Conservation (phyloP, 176 grass and related monocot genomes). For the Bonia amplexicaulis region DNA sequence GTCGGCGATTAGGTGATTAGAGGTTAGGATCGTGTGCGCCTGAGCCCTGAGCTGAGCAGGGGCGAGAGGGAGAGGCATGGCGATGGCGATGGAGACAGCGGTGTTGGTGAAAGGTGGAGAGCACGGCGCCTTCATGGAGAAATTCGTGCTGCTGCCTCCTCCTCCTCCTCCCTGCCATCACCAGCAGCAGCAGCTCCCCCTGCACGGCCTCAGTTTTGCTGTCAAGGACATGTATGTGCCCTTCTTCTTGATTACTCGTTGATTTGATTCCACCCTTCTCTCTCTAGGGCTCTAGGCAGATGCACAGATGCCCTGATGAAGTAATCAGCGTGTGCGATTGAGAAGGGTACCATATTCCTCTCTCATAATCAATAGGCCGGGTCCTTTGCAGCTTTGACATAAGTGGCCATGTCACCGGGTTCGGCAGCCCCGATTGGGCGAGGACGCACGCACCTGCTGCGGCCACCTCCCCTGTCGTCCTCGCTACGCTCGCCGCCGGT, state of each 20-base stretch:
- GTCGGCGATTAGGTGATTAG: too few species aligned
- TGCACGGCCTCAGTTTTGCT: constrained; percentile 15
- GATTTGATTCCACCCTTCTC: neutral
- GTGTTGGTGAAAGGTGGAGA: neutral
- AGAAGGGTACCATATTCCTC: neutral
- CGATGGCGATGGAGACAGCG: neutral
- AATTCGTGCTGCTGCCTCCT: constrained; percentile 3
- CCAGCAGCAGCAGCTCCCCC: neutral
- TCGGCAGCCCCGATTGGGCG: constrained; percentile 77
- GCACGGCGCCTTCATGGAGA: constrained; percentile 16
- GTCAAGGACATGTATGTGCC: constrained; percentile 8
- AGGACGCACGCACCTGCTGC: constrained; percentile 56
- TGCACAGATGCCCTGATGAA: too few species aligned
- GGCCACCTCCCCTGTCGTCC: constrained; percentile 62
- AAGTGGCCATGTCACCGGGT: constrained; percentile 52
- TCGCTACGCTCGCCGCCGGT: constrained; percentile 59
- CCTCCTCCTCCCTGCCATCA: neutral
- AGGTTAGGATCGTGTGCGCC: too few species aligned
- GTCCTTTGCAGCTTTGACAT: constrained; percentile 59
- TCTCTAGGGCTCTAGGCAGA: too few species aligned
- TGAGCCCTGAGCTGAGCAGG: too few species aligned
- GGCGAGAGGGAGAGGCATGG: neutral
- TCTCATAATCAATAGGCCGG: too few species aligned
- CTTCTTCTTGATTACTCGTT: neutral
- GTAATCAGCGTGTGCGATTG: too few species aligned